These are phyloP conservation scores for Fusarium oligoseptatum DNA, from an alignment of 2,329 filamentous ascomycete genomes.

Conservation along the genomic window DNA sequence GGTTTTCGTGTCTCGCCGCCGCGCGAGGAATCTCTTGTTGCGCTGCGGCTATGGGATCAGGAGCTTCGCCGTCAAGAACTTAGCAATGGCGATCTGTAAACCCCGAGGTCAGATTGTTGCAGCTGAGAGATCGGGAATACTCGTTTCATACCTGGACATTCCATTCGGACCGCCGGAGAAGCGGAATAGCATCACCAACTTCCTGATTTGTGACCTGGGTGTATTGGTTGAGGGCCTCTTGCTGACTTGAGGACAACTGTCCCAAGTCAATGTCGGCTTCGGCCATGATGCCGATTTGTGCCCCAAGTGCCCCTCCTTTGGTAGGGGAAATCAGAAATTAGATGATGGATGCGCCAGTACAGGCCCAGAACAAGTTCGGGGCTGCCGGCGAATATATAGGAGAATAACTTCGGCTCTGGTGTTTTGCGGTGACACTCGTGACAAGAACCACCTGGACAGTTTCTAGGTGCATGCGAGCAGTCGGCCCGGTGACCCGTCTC, in stretches of 20 bases:
- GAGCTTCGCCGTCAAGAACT: conserved; percentile 97
- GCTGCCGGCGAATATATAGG: not conserved
- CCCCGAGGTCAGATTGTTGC: conserved; percentile 12
- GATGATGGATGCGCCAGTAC: not conserved
- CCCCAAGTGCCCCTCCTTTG: conserved; percentile 2
- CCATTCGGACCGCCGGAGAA: conserved; percentile 92
- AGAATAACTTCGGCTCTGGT: conserved; percentile 3
- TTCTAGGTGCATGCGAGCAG: not conserved
- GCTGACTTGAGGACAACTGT: conserved; percentile 82
- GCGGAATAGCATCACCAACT: conserved; percentile 77
- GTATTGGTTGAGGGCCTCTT: conserved; percentile 88
- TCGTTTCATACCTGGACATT: conserved; percentile 82
- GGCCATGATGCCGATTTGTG: conserved; percentile 47
- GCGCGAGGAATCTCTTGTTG: conserved; percentile 73
- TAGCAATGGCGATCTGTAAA: conserved; percentile 88
- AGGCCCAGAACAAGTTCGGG: not conserved
- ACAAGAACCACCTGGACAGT: conserved; percentile 15
- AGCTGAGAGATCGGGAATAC: not conserved
- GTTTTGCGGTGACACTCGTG: conserved; percentile 31
- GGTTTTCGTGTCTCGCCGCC: conserved; percentile 77
- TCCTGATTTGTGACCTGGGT: conserved; percentile 90
- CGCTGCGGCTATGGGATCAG: conserved; percentile 84
- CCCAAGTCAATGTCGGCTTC: conserved; percentile 65
- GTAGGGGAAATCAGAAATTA: not conserved
- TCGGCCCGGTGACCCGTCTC: not conserved